These are phyloP conservation scores for Mycena filopes DNA, from an alignment of 768 basidiomycete species.

Conservation along the genomic window DNA sequence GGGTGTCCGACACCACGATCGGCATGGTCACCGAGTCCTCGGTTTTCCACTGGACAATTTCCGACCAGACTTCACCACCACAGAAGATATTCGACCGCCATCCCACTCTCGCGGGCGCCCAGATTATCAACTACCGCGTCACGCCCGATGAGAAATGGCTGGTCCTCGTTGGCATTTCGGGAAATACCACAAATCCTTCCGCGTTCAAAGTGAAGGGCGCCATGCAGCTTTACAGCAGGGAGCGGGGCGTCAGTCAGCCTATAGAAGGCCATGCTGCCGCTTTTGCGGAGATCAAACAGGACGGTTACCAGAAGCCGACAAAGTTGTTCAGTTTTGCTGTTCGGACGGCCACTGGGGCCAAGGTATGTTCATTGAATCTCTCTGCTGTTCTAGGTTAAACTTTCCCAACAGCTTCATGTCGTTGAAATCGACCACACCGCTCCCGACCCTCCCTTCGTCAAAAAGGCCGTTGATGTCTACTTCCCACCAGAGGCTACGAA, in stretches of 20 bases:
- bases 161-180: conserved; percentile 94
- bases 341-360: conserved; percentile 96
- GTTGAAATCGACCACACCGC: conserved; percentile 98
- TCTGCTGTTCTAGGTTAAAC: background rate
- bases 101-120: conserved; percentile 90
- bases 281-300: conserved; percentile 91
- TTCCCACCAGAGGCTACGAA: conserved; percentile 98
- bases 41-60: conserved; percentile 91
- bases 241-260: conserved; percentile 94
- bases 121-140: conserved; percentile 98
- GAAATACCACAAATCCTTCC: conserved; percentile 90
- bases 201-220: conserved; percentile 99
- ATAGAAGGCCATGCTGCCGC: conserved; percentile 99
- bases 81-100: conserved; percentile 98
- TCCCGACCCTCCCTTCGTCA: conserved; percentile 91
- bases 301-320: conserved; percentile 85
- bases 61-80: conserved; percentile 78
- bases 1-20: conserved; percentile 91
- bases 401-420: conserved; percentile 81
- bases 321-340: conserved; percentile 97
- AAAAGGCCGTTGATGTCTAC: conserved; percentile 99
- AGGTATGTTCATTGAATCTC: conserved; percentile 63
- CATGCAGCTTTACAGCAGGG: conserved; percentile 96
- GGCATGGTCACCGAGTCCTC: conserved; percentile 96
- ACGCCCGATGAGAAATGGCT: conserved; percentile 97